Base-by-base conservation (phyloP, 2,329 filamentous ascomycete genomes). In the Aspergillus awamori region DNA sequence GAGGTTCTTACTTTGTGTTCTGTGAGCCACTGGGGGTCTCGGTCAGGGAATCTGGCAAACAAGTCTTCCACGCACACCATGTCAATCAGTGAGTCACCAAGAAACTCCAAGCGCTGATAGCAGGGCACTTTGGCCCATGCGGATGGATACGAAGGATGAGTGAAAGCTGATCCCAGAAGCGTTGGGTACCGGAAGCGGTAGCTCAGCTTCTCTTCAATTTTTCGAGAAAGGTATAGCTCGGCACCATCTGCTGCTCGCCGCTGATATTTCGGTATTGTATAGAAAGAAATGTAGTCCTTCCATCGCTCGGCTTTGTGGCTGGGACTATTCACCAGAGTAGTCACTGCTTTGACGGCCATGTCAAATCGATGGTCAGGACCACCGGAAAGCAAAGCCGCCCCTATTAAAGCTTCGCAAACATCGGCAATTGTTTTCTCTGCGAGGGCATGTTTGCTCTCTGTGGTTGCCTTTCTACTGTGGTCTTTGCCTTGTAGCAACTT, bases 11-110 rank as follows among this genome's bases (percentile, higher is more conserved):
- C 81, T 68, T 98, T 98, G 82, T 98, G 94, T 77, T 98, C 95
- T 0, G 95, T 98, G 61, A 99, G 82, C 94, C 94, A 98, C 74
- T 98, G 93, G 0, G 95, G 94, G 70, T 97, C 93, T 60, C 89
- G 91, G 55, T 86, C 81, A 0, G 93, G 92, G 68, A 90, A 92
- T 3, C 82, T 83, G 67, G 87, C 84, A 77, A 92, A 98, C 4
- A 99, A 83, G 68, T 91, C 87, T 68, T 93, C 90, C 58, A 98
- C 89, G 69, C 89, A 92, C 10, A 84, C 89, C 86, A 94, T 90
- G 72, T 97, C 93, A 1, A 96, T 86, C 2, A 98, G 82, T 0
- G 94, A 87, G 73, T 98, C 95, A 0, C 94, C 94, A 0, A 98
- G 80, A 67, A 98, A 98, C 69, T 98, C 94, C 0, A 98, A 85